Conservation (phyloP, 2,329 filamentous ascomycete genomes). For the Pseudopithomyces maydicus region DNA sequence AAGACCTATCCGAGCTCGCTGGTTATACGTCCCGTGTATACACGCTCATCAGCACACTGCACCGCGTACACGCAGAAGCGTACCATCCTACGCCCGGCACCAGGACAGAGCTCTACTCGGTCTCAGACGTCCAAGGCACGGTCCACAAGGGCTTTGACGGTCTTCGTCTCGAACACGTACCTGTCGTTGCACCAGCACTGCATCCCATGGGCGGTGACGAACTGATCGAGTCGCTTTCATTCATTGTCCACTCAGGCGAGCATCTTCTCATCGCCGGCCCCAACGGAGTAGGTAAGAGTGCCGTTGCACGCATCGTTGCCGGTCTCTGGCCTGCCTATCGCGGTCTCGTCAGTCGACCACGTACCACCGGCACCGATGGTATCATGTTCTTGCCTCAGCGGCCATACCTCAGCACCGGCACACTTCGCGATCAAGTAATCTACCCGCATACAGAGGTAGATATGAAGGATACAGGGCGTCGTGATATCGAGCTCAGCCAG, state of each 20-base stretch:
- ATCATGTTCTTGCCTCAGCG: conserved; percentile 99
- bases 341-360: conserved; percentile 86
- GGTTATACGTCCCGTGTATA: conserved; percentile 97
- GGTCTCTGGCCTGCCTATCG: conserved; percentile 97
- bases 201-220: conserved; percentile 93
- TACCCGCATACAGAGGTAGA: conserved; percentile 95
- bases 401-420: conserved; percentile 89
- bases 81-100: conserved; percentile 73
- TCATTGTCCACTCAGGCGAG: conserved; percentile 88
- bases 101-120: conserved; percentile 80
- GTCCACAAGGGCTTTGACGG: conserved; percentile 95
- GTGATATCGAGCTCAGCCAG: conserved; percentile 76
- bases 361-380: conserved; percentile 79
- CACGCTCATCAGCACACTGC: conserved; percentile 90
- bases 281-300: conserved; percentile 92
- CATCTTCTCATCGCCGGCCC: conserved; percentile 93
- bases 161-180: conserved; percentile 89
- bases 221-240: conserved; percentile 83
- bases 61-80: conserved; percentile 88
- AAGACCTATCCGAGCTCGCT: conserved; percentile 92
- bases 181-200: conserved; percentile 84
- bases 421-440: conserved; percentile 94
- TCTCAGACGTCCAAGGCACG: conserved; percentile 91
- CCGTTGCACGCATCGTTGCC: conserved; percentile 84
- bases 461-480: conserved; percentile 81